These are phyloP conservation scores for Hortiboletus flavorubellus DNA, from an alignment of 768 basidiomycete genomes.

Conservation along the genomic window DNA sequence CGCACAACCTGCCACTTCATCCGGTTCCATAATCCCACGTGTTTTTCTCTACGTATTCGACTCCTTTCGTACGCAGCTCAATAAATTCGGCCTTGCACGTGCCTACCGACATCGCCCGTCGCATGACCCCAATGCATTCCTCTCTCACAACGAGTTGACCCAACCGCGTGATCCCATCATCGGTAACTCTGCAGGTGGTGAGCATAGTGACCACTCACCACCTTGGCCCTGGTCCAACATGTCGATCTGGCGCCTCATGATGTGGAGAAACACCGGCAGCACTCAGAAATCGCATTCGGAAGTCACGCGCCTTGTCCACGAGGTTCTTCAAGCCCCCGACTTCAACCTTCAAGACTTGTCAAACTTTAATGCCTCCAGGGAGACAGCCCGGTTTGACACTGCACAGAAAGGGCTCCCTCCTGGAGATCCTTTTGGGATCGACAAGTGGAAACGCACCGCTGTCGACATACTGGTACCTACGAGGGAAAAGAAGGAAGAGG, in stretches of 20 bases:
- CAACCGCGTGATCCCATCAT: background rate
- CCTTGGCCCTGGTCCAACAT: background rate
- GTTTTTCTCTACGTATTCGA: background rate
- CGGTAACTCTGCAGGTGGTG: background rate
- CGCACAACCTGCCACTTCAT: no score
- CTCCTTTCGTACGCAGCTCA: background rate
- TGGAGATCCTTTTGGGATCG: background rate
- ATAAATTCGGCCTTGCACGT: background rate
- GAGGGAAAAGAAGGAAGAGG: background rate
- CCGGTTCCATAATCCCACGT: background rate
- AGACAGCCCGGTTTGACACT: background rate
- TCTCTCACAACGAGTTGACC: background rate
- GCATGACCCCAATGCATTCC: background rate
- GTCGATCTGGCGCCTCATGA: background rate
- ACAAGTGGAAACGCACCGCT: background rate
- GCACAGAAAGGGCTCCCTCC: background rate
- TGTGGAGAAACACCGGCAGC: background rate
- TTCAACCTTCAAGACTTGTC: background rate
- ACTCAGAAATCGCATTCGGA: background rate
- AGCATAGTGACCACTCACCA: background rate
- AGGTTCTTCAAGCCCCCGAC: background rate
- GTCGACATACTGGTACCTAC: background rate
- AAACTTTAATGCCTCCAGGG: background rate
- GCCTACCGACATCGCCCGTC: background rate
- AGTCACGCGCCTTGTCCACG: background rate